phyloP scores from a whole-genome alignment of 1,284 basidiomycete species.

The Cryptococcus sp. region DNA sequence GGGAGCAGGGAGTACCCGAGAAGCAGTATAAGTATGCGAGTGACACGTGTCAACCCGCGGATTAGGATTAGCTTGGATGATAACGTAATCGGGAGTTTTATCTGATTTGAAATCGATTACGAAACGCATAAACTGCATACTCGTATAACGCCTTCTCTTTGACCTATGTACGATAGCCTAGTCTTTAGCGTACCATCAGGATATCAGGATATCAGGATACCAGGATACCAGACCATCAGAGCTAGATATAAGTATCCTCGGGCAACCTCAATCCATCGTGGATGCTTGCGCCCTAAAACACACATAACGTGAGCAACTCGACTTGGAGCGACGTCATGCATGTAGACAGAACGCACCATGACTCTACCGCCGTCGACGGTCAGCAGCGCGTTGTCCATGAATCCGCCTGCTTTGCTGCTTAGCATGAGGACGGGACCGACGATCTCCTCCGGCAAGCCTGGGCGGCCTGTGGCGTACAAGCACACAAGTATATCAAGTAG shows the following conservation, averaged over 20 bases:
- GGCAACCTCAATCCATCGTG: constrained; percentile 36
- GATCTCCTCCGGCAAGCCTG: constrained; percentile 48
- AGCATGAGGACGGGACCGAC: constrained; percentile 48
- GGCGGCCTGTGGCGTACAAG: constrained; percentile 30
- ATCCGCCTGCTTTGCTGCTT: constrained; percentile 42
- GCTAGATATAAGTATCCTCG: constrained; percentile 29
- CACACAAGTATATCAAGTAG: neutral
- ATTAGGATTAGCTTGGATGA: too few relatives aligned
- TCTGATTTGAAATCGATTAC: too few relatives aligned
- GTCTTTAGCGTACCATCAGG: too few relatives aligned
- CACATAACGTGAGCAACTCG: neutral
- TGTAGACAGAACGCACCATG: constrained; percentile 29
- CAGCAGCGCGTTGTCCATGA: constrained; percentile 47
- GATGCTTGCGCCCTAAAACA: constrained; percentile 29
- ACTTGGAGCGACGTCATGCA: neutral
- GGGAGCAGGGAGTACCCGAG: too few relatives aligned
- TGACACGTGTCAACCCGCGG: too few relatives aligned
- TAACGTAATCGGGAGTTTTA: too few relatives aligned
- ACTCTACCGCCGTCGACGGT: constrained; percentile 49
- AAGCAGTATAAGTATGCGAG: too few relatives aligned
- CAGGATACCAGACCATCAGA: too few relatives aligned
- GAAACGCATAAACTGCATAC: too few relatives aligned
- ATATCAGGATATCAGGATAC: too few relatives aligned
- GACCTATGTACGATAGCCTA: too few relatives aligned
- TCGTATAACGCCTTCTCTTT: too few relatives aligned